phyloP scores from a whole-genome alignment of 106 monocot species.

The Ottelia alismoides region DNA sequence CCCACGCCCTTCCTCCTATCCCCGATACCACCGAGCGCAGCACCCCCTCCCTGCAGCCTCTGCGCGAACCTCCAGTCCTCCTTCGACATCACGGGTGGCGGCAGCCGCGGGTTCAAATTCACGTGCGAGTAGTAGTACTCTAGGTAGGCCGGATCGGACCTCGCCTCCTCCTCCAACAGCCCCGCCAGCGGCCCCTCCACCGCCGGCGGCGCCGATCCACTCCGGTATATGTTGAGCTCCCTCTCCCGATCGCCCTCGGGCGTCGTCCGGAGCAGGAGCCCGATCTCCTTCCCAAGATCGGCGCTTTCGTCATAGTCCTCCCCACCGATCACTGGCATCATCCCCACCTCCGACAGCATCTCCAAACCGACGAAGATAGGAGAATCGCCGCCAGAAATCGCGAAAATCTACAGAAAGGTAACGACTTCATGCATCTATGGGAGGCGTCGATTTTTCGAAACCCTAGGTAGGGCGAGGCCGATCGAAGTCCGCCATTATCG shows the following conservation, averaged over 20 bases:
- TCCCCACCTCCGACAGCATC: conserved; percentile 42
- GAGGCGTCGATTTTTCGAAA: too few relatives aligned
- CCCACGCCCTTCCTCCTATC: conserved; percentile 18
- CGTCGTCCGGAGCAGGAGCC: conserved; percentile 23
- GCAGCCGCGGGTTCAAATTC: conserved; percentile 47
- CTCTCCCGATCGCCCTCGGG: conserved; percentile 30
- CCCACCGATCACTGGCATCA: conserved; percentile 14
- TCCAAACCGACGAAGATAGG: conserved; percentile 13
- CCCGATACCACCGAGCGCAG: conserved; percentile 29
- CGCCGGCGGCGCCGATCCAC: conserved; percentile 52
- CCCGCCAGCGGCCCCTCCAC: conserved; percentile 50
- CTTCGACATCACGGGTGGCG: conserved; percentile 37
- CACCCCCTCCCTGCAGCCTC: conserved; percentile 19
- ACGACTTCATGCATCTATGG: too few relatives aligned
- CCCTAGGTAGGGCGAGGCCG: too few relatives aligned
- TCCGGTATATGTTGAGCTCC: conserved; percentile 34
- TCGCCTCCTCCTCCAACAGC: conserved; percentile 29
- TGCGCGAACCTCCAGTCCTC: too few relatives aligned
- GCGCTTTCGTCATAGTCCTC: conserved; percentile 24
- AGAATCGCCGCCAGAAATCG: conserved; percentile 7
- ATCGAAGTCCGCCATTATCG: too few relatives aligned
- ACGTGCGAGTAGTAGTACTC: conserved; percentile 42
- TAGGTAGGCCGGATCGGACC: conserved; percentile 28
- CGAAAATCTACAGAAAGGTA: too few relatives aligned
- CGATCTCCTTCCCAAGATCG: conserved; percentile 24